These are phyloP conservation scores for Calonectria honghensis DNA, from an alignment of 2,329 filamentous ascomycete genomes.

Conservation along the genomic window DNA sequence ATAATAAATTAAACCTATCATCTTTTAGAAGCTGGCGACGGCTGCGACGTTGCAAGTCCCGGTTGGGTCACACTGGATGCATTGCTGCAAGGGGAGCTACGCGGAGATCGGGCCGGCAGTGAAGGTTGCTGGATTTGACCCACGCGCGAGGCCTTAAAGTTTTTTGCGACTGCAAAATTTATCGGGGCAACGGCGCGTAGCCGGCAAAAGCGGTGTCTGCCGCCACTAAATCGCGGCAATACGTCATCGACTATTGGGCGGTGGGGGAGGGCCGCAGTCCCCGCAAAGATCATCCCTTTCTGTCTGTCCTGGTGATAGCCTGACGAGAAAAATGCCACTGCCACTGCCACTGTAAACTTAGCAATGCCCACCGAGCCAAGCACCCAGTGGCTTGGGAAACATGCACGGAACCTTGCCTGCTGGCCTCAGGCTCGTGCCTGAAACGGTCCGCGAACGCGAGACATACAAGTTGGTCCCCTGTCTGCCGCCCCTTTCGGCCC, in stretches of 20 bases:
- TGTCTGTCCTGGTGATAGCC: conserved; percentile 7
- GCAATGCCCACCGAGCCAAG: conserved; percentile 14
- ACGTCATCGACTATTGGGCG: conserved; percentile 7
- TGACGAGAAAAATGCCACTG: not conserved
- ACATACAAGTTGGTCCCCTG: conserved; percentile 22
- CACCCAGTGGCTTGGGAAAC: conserved; percentile 18
- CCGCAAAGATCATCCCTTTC: conserved; percentile 20
- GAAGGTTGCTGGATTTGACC: not conserved
- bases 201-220: not conserved
- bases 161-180: not conserved
- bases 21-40: not conserved
- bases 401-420: conserved; percentile 15
- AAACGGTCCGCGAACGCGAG: conserved; percentile 17
- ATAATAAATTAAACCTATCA: not conserved
- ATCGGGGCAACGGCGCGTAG: not conserved
- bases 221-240: not conserved
- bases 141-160: not conserved
- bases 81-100: not conserved
- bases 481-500: not conserved
- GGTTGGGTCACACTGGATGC: not conserved
- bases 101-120: not conserved
- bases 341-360: conserved; percentile 13
- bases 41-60: not conserved
- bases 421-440: conserved; percentile 17
- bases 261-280: conserved; percentile 6